A percentile compares a stretch with the other conserved stretches of the same genome.
phyloP scores from a whole-genome alignment of 164 flowering plant species.

The Umbilicus rupestris region DNA sequence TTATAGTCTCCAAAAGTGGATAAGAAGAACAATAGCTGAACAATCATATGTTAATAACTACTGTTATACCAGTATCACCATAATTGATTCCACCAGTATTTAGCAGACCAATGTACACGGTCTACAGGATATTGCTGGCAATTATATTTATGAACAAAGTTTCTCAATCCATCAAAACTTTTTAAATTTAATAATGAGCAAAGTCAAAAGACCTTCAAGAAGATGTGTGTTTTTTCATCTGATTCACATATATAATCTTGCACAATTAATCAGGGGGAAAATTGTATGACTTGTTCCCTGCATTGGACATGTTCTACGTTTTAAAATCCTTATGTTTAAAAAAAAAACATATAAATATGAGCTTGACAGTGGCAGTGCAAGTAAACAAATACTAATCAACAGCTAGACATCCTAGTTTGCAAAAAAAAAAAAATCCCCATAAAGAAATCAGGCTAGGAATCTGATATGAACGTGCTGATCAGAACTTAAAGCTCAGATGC shows the following conservation, averaged over 20 bases:
- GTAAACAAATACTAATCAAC: neutral
- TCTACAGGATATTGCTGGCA: neutral
- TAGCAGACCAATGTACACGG: neutral
- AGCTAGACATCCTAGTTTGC: no score
- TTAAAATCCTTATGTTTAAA: neutral
- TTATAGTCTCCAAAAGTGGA: neutral
- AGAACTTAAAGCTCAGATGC: no score
- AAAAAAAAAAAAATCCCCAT: no score
- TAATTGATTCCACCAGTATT: neutral
- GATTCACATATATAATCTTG: neutral
- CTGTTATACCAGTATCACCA: neutral
- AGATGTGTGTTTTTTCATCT: neutral
- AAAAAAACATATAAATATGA: neutral
- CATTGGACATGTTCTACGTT: neutral
- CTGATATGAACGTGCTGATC: no score
- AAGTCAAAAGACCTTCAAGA: neutral
- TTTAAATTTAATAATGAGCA: neutral
- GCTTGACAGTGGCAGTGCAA: neutral
- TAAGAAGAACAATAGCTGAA: no score
- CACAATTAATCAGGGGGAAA: neutral
- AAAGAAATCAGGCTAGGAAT: no score
- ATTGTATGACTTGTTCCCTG: neutral
- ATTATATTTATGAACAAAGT: neutral
- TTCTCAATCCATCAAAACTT: neutral
- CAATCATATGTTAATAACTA: no score